Conservation (phyloP, 208 protist genomes). For the Giardia muris region DNA sequence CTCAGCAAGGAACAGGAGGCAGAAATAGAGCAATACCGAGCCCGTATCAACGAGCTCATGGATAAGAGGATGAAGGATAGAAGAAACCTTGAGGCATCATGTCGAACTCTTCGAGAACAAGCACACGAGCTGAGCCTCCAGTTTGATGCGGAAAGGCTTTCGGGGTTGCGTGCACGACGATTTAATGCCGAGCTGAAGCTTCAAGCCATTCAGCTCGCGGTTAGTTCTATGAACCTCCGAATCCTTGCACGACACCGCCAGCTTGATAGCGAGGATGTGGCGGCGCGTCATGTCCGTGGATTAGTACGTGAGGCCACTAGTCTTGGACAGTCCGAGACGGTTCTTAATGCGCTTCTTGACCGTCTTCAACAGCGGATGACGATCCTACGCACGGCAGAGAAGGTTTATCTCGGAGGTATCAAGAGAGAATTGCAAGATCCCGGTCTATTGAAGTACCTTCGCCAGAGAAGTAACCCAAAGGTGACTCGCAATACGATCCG, state of each 20-base stretch:
- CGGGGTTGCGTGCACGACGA: neutral
- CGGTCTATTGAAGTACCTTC: neutral
- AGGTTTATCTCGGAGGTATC: neutral
- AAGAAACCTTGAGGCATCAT: neutral
- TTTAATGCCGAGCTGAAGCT: slow-evolving; percentile 21
- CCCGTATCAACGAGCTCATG: neutral
- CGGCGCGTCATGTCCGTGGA: neutral
- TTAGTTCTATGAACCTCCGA: neutral
- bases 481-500: neutral
- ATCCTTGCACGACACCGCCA: neutral
- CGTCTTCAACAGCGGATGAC: neutral
- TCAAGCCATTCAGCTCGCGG: neutral
- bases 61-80: neutral
- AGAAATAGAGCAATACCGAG: neutral
- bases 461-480: neutral
- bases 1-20: slow-evolving; percentile 15
- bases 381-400: neutral
- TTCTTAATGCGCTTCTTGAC: neutral
- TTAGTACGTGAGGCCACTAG: neutral
- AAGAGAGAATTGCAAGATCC: neutral
- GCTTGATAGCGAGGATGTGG: neutral
- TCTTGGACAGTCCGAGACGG: neutral
- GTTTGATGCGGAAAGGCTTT: neutral
- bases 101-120: neutral
- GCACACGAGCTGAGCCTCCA: neutral